Evolutionary conservation across 768 basidiomycete species (phyloP), one percentile per base, ranked within the genome.

Genomic region (Lactarius trivialis): DNA sequence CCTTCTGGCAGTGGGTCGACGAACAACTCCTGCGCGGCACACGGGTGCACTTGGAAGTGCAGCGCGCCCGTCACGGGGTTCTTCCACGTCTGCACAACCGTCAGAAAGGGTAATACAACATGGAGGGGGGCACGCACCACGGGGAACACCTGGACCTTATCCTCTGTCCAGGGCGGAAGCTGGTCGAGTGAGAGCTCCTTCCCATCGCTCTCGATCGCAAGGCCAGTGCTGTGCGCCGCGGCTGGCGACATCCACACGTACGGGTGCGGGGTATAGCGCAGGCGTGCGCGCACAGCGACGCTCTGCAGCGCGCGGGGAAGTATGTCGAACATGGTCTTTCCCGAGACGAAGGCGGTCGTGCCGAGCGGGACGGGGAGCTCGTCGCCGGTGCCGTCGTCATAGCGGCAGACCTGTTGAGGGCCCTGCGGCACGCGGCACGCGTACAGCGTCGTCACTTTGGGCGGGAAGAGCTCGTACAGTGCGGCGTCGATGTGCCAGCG

Each of bases 401-500:
- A 91, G 63, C 87, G 74, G 64, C 82, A 81, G 1, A 76, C 77
- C 77, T 94, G 91, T 19, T 63, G 68, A 9, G 76, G 70, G 1
- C 90, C 91, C 28, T 77, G 65, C 3, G 92, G 93, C 0, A 93
- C 84, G 4, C 68, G 76, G 61, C 93, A 76, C 3, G 84, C 90
- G 65, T 91, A 91, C 19, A 94, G 81, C 1, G 91, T 91, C 6
- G 93, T 94, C 43, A 89, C 91, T 63, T 79, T 85, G 8, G 92
- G 91, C 26, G 88, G 88, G 41, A 82, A 80, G n/a, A 86, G 76
- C 53, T 85, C 82, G 70, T 88, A 89, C 37, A 91, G 73, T 0
- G 90, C 90, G 1, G 93, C 91, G 65, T 93, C 92, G 72, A 93
- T 92, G 72, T 94, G 90, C 91, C 91, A 93, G 58, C 91, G 78